A percentile compares a stretch with the other conserved stretches of the same genome.
Evolutionary conservation across 129 eudicot genomes (phyloP).

Genomic region (Pseudognaphalium luteoalbum): DNA sequence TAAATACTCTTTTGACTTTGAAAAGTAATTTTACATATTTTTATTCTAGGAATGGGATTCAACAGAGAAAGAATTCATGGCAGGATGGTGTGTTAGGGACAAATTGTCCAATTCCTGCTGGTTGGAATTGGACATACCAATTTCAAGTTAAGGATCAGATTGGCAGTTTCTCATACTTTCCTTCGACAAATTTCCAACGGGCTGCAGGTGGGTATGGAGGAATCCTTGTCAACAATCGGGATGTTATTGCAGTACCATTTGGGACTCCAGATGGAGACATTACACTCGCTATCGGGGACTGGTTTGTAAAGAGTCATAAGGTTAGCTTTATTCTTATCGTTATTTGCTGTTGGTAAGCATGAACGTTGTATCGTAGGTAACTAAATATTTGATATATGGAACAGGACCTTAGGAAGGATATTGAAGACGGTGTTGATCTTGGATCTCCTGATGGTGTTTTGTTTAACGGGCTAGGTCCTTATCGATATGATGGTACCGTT

Average conservation of each 20-base stretch:
- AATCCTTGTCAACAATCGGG: slow-evolving; percentile 80
- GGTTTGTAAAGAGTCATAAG: slow-evolving; percentile 89
- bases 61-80: slow-evolving; percentile 90
- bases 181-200: slow-evolving; percentile 80
- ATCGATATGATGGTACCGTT: slow-evolving; percentile 59
- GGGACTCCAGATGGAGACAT: slow-evolving; percentile 93
- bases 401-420: slow-evolving; percentile 77
- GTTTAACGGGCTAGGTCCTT: slow-evolving; percentile 89
- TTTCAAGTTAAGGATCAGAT: slow-evolving; percentile 98
- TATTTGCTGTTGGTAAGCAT: neutral
- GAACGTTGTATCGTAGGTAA: slow-evolving; percentile 6
- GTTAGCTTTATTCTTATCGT: slow-evolving; percentile 36
- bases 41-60: slow-evolving; percentile 86
- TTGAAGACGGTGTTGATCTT: slow-evolving; percentile 70
- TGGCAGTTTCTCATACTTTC: slow-evolving; percentile 97
- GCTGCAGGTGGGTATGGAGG: slow-evolving; percentile 98
- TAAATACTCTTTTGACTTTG: neutral
- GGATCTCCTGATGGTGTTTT: slow-evolving; percentile 91
- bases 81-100: slow-evolving; percentile 98
- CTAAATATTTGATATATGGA: slow-evolving; percentile 27
- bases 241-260: slow-evolving; percentile 86
- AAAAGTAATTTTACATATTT: slow-evolving; percentile 9
- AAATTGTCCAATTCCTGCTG: slow-evolving; percentile 94
- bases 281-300: slow-evolving; percentile 78
- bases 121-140: slow-evolving; percentile 97